Evolutionary conservation across 805 yeast species (phyloP).

Genomic region (Candida vartiovaarae): DNA sequence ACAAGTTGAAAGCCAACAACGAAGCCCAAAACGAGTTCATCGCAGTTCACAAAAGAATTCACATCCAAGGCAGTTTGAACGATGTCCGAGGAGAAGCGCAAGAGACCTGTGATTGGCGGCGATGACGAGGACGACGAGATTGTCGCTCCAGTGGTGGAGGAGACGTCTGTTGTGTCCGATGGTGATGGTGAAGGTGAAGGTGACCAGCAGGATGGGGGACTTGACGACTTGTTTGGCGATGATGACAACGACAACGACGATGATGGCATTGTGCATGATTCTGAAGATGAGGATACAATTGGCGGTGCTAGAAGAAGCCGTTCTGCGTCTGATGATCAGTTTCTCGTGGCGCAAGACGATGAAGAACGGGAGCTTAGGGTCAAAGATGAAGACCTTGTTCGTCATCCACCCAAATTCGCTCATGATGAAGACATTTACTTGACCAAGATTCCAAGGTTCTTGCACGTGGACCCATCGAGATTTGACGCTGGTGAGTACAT

Average conservation of each 20-base stretch:
- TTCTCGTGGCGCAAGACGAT: constrained; percentile 8
- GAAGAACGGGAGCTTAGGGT: constrained; percentile 25
- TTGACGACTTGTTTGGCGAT: constrained; percentile 35
- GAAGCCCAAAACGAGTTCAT: no score
- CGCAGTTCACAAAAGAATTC: no score
- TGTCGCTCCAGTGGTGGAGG: neutral
- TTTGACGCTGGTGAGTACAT: constrained; percentile 72
- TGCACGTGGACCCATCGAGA: constrained; percentile 78
- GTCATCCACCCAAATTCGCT: constrained; percentile 28
- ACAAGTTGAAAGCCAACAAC: no score
- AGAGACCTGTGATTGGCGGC: constrained; percentile 15
- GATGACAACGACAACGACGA: constrained; percentile 19
- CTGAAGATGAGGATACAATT: constrained; percentile 15
- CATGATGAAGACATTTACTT: constrained; percentile 30
- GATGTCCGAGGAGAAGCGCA: constrained; percentile 15
- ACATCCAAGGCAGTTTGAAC: no score
- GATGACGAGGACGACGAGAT: constrained; percentile 16
- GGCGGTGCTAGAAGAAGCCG: neutral
- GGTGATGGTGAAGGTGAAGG: constrained; percentile 1
- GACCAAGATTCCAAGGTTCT: constrained; percentile 74
- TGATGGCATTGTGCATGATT: constrained; percentile 8
- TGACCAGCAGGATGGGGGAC: constrained; percentile 24
- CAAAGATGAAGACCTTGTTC: constrained; percentile 41
- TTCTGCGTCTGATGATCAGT: constrained; percentile 26
- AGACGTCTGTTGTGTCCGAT: neutral